Evolutionary conservation across 331 rosid species (phyloP), one percentile per base, ranked within the genome.

Genomic region (Rhamnella rubrinervis): DNA sequence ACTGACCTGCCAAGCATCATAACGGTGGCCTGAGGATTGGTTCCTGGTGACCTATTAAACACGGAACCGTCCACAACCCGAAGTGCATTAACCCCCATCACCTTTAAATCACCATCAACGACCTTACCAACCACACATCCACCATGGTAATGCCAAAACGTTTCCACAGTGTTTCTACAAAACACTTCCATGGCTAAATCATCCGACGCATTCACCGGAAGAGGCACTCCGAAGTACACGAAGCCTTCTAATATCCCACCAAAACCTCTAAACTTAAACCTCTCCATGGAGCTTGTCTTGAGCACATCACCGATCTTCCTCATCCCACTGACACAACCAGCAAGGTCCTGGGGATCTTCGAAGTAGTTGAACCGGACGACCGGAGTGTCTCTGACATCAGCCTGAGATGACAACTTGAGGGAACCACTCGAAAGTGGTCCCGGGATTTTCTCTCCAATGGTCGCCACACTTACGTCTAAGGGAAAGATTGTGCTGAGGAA

Each of bases 71-170:
- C 73, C 1, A 71, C 68, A 0, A 71, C 59, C 7, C 77, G 73
- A 17, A 71, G 46, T 19, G 61, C 28, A 15, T 41, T 3, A 67
- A 75, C 12, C 10, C 74, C 80, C 6, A 66, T 61, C 2, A 74
- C 80, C 55, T 40, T 63, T 28, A 71, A 66, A 59, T 61, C 26
- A 6, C 25, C 67, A 49, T 74, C 70, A 11, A 74, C 74, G 18
- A 79, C 77, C 40, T 75, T 74, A 10, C 80, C 72, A 0, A 65
- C 84, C 6, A 46, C 7, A 35, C 80, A 59, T 21, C 80, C 80
- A 0, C 84, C 84, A 16, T 79, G 84, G 46, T 74, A 75, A 71
- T 79, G 84, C 80, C 80, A 74, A 55, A 57, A 50, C 1, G 77
- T 63, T 0, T 66, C 46, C 28, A 59, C 55, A 10, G 73, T 41